These are phyloP conservation scores for Lepraria neglecta DNA, from an alignment of 495 filamentous ascomycete genomes.

Conservation along the genomic window DNA sequence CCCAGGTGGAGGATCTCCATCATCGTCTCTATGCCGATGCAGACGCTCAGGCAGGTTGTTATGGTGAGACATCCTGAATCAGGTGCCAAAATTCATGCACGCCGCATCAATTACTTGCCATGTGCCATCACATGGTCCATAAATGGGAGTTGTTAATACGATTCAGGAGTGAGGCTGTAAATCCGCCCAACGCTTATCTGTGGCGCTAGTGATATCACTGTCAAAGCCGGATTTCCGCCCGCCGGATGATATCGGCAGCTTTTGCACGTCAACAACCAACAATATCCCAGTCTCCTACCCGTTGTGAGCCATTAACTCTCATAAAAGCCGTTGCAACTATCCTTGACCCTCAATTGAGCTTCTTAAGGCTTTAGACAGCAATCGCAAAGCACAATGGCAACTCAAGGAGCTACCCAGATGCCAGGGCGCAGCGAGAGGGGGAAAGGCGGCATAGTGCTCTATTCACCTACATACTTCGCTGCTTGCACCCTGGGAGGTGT, in stretches of 20 bases:
- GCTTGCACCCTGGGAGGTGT: constrained; percentile 61
- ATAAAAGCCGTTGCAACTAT: not conserved
- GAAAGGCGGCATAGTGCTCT: constrained; percentile 51
- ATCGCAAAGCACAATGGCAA: constrained; percentile 13
- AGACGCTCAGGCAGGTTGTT: no score
- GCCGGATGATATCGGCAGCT: constrained; percentile 7
- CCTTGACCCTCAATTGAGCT: constrained; percentile 3
- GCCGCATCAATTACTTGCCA: no score
- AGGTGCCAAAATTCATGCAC: no score
- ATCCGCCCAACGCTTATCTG: constrained; percentile 13
- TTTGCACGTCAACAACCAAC: not conserved
- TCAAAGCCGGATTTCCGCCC: constrained; percentile 13
- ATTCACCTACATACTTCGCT: constrained; percentile 59
- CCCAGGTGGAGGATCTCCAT: no score
- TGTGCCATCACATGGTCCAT: no score
- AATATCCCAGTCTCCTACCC: not conserved
- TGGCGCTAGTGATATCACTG: constrained; percentile 3
- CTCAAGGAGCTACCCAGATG: constrained; percentile 23
- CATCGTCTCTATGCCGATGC: no score
- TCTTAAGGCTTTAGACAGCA: not conserved
- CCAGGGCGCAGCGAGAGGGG: constrained; percentile 21
- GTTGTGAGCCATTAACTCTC: constrained; percentile 1
- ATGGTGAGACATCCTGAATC: no score
- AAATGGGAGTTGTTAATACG: no score
- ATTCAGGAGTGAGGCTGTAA: not conserved